A percentile compares a stretch with the other conserved stretches of the same genome.
Conservation (phyloP, 2,329 filamentous ascomycete species). For the Xylariaceae sp. region DNA sequence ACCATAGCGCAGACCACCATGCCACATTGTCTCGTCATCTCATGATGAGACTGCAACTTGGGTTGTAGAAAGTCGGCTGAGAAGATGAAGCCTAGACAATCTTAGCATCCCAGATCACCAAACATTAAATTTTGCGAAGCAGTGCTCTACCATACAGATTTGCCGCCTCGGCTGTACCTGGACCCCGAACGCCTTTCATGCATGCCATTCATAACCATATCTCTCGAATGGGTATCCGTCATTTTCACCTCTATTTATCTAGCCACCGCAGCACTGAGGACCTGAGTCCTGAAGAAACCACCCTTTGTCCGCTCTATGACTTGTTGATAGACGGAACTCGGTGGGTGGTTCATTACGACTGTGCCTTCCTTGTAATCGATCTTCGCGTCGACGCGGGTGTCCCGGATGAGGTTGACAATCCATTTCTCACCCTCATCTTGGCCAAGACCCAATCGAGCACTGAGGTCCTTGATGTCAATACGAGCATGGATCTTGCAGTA, state of each 20-base stretch:
- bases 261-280: conserved; percentile 67
- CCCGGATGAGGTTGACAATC: conserved; percentile 98
- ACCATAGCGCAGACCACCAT: too few species aligned
- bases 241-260: conserved; percentile 34
- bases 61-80: too few species aligned
- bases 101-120: background rate
- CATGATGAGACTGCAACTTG: too few species aligned
- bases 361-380: conserved; percentile 99
- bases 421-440: conserved; percentile 98
- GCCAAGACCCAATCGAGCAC: conserved; percentile 82
- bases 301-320: conserved; percentile 99
- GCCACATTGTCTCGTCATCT: too few species aligned
- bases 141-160: conserved; percentile 25
- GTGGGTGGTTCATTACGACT: conserved; percentile 98
- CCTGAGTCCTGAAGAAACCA: conserved; percentile 96
- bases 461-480: conserved; percentile 97
- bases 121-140: conserved; percentile 9
- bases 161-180: conserved; percentile 22
- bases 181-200: conserved; percentile 28
- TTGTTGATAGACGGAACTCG: conserved; percentile 97
- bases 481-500: conserved; percentile 99
- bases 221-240: conserved; percentile 16
- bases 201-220: conserved; percentile 12
- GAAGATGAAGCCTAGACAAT: too few species aligned
- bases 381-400: conserved; percentile 96